Percentiles rank a stretch among this genome's conserved stretches.
Conservation (phyloP, 768 basidiomycete genomes). For the Mycena maculata region DNA sequence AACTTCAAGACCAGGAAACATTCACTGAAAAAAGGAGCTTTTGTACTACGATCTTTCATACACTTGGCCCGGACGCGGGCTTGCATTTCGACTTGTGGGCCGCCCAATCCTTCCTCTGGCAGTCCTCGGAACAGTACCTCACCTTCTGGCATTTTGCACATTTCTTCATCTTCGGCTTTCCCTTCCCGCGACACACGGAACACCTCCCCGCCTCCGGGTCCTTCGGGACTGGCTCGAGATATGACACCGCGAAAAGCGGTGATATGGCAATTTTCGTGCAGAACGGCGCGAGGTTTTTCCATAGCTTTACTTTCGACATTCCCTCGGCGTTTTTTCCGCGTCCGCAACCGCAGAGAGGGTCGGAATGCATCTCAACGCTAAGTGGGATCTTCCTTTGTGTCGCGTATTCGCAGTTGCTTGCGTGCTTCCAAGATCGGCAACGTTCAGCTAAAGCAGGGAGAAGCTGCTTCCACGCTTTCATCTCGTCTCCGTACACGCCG, state of each 20-base stretch:
- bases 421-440: slow-evolving; percentile 43
- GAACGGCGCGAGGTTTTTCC: slow-evolving; percentile 41
- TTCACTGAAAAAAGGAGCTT: too few species aligned
- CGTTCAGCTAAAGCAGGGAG: slow-evolving; percentile 46
- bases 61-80: too few species aligned
- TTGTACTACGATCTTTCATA: too few species aligned
- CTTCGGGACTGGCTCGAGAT: slow-evolving; percentile 53
- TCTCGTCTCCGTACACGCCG: slow-evolving; percentile 33
- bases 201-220: slow-evolving; percentile 37
- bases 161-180: slow-evolving; percentile 39
- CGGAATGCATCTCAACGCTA: slow-evolving; percentile 34
- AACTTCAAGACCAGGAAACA: too few species aligned
- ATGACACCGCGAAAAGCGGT: slow-evolving; percentile 62
- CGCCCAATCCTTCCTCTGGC: slow-evolving; percentile 53
- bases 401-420: slow-evolving; percentile 41
- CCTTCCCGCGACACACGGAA: slow-evolving; percentile 43
- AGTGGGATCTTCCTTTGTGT: slow-evolving; percentile 35
- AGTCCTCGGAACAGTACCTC: slow-evolving; percentile 49
- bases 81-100: slow-evolving; percentile 33
- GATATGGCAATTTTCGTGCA: slow-evolving; percentile 45
- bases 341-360: slow-evolving; percentile 47
- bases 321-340: slow-evolving; percentile 39
- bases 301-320: slow-evolving; percentile 33
- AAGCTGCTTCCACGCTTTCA: slow-evolving; percentile 44
- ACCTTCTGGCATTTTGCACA: slow-evolving; percentile 46